A percentile compares a stretch with the other conserved stretches of the same genome.
Conservation (phyloP, 2,329 filamentous ascomycete species). For the Catunica adiposa region DNA sequence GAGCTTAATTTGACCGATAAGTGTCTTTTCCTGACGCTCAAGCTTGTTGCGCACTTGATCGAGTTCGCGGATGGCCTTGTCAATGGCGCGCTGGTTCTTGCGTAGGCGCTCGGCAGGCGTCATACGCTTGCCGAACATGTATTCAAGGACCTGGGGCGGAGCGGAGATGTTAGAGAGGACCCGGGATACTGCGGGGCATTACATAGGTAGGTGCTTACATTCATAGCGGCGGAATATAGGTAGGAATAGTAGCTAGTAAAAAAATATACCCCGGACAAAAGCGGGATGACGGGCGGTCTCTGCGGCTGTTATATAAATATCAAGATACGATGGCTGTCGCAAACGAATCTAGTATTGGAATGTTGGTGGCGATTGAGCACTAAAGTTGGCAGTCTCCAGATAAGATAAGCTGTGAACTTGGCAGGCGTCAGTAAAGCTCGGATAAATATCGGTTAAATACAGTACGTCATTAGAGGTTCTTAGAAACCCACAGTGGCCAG, state of each 20-base stretch:
- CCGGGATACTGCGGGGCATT: background rate
- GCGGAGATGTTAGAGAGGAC: slow-evolving; percentile 12
- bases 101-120: slow-evolving; percentile 82
- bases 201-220: slow-evolving; percentile 25
- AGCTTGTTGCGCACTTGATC: slow-evolving; percentile 90
- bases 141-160: slow-evolving; percentile 66
- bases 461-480: no score
- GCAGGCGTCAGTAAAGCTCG: no score
- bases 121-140: slow-evolving; percentile 98
- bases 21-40: slow-evolving; percentile 96
- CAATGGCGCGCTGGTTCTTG: slow-evolving; percentile 89
- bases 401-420: background rate
- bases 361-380: background rate
- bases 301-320: background rate
- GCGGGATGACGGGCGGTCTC: background rate
- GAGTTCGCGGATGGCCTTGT: slow-evolving; percentile 92
- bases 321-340: background rate
- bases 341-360: background rate
- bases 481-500: no score
- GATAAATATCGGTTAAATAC: no score
- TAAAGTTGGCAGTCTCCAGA: background rate
- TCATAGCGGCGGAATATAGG: slow-evolving; percentile 27
- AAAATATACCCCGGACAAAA: no score
- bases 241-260: no score
- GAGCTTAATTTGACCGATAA: slow-evolving; percentile 92